Base-by-base conservation (phyloP, 306 rosid species). In the Cucurbita argyrosperma region DNA sequence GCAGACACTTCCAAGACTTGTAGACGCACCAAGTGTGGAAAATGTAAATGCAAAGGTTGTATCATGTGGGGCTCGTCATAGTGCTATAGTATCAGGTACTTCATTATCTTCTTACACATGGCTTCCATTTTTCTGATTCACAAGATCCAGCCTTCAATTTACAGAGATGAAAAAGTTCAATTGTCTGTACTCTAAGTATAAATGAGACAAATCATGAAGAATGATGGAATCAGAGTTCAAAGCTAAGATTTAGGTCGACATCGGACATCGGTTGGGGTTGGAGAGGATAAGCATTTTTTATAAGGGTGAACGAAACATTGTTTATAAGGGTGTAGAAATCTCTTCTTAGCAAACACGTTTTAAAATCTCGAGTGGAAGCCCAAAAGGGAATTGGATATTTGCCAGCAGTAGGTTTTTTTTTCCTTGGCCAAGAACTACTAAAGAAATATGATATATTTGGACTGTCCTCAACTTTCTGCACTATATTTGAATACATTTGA, bases 21-120 rank as follows among this genome's bases (percentile, higher is more conserved):
- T 90, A 76, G 98, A 93, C 8, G 85, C 88, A 77, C 89, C 96
- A 37, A 82, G 89, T 82, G 80, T 93, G 87, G 98, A 93, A 83
- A 90, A 89, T 82, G 13, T 16, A 26, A 76, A 89, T 4, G 97
- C 84, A 40, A 89, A 86, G 85, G 77, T 23, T 55, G 72, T 93
- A 46, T 90, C 98, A 68, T 93, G 98, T 74, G 98, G 98, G 69
- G 96, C 98, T 63, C 98, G 98, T 64, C 98, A 93, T 80, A 87
- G 85, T 83, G 89, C 94, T 76, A 63, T 87, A 64, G 74, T 90
- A 77, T 86, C 98, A 69, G 97, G 98, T 90, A 85, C 75, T 74
- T 39, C 68, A 59, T 56, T 50, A 4, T 74, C 10, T 43, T 43
- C 45, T 45, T 30, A 40, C 67, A 6, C 18, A 5, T 5, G 50